Evolutionary conservation across 441 rosid genomes (phyloP).

Genomic region (Corymbia calophylla): DNA sequence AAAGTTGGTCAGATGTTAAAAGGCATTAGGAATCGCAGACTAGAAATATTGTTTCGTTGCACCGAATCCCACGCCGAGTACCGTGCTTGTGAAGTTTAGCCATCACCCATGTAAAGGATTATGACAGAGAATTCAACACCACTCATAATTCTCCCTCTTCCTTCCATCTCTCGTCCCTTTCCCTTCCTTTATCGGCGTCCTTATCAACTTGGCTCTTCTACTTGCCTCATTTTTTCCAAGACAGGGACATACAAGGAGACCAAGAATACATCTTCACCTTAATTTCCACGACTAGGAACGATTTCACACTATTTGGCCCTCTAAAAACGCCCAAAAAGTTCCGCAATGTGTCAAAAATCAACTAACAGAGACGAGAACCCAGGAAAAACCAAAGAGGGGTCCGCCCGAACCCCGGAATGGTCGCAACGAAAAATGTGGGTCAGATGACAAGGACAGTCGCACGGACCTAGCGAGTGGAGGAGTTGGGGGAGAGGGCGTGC

Average conservation of each 20-base stretch:
- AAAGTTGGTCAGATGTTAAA: not conserved
- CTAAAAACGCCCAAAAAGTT: not conserved
- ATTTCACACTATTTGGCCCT: not conserved
- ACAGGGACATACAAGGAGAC: not conserved
- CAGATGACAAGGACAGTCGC: not conserved
- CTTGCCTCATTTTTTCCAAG: not conserved
- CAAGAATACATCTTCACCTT: not conserved
- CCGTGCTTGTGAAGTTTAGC: not conserved
- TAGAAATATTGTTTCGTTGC: not conserved
- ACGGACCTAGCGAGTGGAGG: slow-evolving; percentile 56
- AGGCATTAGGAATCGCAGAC: not conserved
- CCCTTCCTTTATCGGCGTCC: too few species aligned
- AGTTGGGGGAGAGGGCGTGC: slow-evolving; percentile 42
- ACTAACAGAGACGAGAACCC: not conserved
- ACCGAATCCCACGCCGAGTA: not conserved
- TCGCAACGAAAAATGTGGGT: not conserved
- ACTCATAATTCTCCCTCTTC: too few species aligned
- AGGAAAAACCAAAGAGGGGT: not conserved
- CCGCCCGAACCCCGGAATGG: not conserved
- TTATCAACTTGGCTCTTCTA: too few species aligned
- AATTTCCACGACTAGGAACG: not conserved
- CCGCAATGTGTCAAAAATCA: not conserved
- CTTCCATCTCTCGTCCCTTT: too few species aligned
- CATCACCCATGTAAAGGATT: not conserved
- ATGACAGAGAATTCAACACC: too few species aligned